Percentiles rank a stretch among this genome's conserved stretches.
Evolutionary conservation across 768 basidiomycete genomes (phyloP).

Genomic region (Boletus tomentosulus): DNA sequence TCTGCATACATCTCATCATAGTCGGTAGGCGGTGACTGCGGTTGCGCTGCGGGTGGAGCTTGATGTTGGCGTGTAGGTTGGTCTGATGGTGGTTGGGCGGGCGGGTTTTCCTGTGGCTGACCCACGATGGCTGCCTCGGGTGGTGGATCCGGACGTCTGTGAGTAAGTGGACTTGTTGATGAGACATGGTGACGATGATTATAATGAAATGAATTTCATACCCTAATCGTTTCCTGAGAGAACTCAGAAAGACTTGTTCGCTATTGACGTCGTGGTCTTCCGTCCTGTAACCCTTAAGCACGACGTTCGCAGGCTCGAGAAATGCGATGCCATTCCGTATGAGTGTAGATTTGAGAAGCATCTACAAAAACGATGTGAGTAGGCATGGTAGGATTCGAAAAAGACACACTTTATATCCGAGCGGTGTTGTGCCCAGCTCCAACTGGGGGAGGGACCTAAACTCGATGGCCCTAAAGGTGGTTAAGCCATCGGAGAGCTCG

Average conservation of each 20-base stretch:
- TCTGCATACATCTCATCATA: constrained; percentile 23
- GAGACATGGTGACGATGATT: background rate
- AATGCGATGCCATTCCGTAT: constrained; percentile 71
- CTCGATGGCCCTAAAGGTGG: constrained; percentile 68
- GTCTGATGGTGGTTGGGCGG: constrained; percentile 12
- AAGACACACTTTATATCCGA: constrained; percentile 73
- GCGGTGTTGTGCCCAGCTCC: constrained; percentile 66
- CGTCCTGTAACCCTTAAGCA: constrained; percentile 55
- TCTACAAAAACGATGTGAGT: constrained; percentile 35
- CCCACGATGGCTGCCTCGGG: constrained; percentile 8
- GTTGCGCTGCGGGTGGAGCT: background rate
- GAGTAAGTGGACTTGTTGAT: background rate
- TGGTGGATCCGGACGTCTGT: constrained; percentile 26
- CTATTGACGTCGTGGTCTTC: constrained; percentile 62
- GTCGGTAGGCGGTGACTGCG: constrained; percentile 13
- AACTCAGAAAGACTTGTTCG: constrained; percentile 54
- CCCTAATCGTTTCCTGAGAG: constrained; percentile 66
- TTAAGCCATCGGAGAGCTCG: constrained; percentile 74
- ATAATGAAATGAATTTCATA: constrained; percentile 31
- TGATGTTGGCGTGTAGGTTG: constrained; percentile 16
- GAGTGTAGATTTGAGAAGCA: constrained; percentile 64
- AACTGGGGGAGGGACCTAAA: constrained; percentile 63
- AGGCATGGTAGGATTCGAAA: background rate
- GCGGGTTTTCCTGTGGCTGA: constrained; percentile 10
- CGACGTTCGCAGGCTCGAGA: constrained; percentile 66